A percentile compares a stretch with the other conserved stretches of the same genome.
These are phyloP conservation scores for Kodamaea kakaduensis DNA, from an alignment of 805 yeast genomes.

Conservation along the genomic window DNA sequence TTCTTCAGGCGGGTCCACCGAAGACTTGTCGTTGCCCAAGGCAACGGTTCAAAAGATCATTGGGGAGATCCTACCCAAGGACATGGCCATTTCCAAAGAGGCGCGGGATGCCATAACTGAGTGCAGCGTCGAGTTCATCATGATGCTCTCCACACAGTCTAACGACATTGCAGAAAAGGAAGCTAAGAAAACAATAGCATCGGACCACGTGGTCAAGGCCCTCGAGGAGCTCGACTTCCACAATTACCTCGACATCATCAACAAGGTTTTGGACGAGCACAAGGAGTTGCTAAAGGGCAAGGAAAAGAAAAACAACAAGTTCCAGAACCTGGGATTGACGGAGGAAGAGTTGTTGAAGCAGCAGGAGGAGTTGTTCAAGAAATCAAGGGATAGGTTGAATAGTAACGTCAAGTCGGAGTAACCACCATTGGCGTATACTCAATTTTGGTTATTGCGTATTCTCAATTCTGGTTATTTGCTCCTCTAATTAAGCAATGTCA, in stretches of 20 bases:
- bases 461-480: too few relatives aligned
- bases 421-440: too few relatives aligned
- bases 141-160: slow-evolving; percentile 89
- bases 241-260: slow-evolving; percentile 78
- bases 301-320: slow-evolving; percentile 87
- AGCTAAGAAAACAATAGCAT: slow-evolving; percentile 91
- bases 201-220: slow-evolving; percentile 93
- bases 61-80: slow-evolving; percentile 85
- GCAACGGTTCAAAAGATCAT: slow-evolving; percentile 97
- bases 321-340: slow-evolving; percentile 85
- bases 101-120: slow-evolving; percentile 94
- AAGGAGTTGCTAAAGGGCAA: slow-evolving; percentile 84
- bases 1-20: slow-evolving; percentile 26
- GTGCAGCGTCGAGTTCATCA: slow-evolving; percentile 92
- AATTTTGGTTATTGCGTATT: too few relatives aligned
- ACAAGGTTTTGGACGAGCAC: slow-evolving; percentile 77
- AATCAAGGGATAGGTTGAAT: slow-evolving; percentile 63
- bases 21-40: slow-evolving; percentile 43
- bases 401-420: slow-evolving; percentile 18
- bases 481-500: too few relatives aligned
- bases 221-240: slow-evolving; percentile 80
- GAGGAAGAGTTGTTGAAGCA: slow-evolving; percentile 90
- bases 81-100: slow-evolving; percentile 83
- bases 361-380: slow-evolving; percentile 88
- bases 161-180: slow-evolving; percentile 96